These are phyloP conservation scores for Argentina anserina DNA, from an alignment of 306 rosid genomes.

Conservation along the genomic window DNA sequence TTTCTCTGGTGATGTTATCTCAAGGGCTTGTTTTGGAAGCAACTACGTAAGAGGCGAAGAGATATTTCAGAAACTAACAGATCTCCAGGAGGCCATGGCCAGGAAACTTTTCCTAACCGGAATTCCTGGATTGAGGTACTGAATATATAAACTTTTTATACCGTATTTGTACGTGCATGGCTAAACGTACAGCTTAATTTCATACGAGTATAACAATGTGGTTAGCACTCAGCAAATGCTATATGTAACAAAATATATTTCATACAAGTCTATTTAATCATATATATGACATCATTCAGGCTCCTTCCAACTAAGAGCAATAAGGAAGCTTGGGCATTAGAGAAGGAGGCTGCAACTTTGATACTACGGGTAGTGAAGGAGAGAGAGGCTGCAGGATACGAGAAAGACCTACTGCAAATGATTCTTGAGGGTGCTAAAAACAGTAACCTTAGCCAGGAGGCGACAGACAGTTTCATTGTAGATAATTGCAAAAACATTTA, in stretches of 20 bases:
- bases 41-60: constrained; percentile 8
- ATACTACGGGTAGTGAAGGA: constrained; percentile 23
- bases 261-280: no score
- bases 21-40: constrained; percentile 25
- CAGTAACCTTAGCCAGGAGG: constrained; percentile 26
- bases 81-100: constrained; percentile 19
- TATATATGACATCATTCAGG: constrained; percentile 13
- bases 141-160: background rate
- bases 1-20: constrained; percentile 24
- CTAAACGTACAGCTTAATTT: no score
- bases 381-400: background rate
- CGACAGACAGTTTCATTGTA: constrained; percentile 25
- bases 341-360: constrained; percentile 39
- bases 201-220: background rate
- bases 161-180: background rate
- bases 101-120: background rate
- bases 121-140: constrained; percentile 10
- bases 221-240: background rate
- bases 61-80: constrained; percentile 15
- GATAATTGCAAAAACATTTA: constrained; percentile 42
- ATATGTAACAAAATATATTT: no score
- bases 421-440: constrained; percentile 35
- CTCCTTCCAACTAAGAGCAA: constrained; percentile 49
- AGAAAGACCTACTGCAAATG: constrained; percentile 35
- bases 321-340: constrained; percentile 39